Evolutionary conservation across 176 grass and related monocot genomes (phyloP).

Genomic region (Ensete glaucum): DNA sequence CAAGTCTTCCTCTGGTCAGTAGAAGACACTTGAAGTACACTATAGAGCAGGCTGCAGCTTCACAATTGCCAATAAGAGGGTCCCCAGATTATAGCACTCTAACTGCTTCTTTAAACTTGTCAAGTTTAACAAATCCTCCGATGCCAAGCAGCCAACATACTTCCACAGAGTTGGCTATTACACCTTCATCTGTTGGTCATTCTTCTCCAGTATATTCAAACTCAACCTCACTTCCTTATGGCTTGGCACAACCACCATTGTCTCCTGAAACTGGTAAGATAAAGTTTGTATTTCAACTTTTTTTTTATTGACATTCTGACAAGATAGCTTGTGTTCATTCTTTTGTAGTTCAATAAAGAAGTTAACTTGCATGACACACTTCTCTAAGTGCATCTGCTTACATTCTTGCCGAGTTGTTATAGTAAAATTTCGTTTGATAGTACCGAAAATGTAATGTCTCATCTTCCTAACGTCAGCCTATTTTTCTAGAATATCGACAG

Average conservation of each 20-base stretch:
- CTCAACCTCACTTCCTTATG: slow-evolving; percentile 53
- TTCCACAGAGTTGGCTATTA: slow-evolving; percentile 9
- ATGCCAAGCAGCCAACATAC: slow-evolving; percentile 21
- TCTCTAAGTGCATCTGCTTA: neutral
- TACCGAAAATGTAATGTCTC: too few species aligned
- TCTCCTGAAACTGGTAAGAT: slow-evolving; percentile 54
- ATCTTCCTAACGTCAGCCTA: too few species aligned
- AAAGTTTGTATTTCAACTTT: neutral
- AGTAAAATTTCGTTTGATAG: too few species aligned
- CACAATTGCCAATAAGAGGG: slow-evolving; percentile 27
- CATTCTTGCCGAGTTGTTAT: too few species aligned
- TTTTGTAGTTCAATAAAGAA: neutral
- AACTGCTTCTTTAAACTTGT: slow-evolving; percentile 27
- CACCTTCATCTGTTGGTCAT: slow-evolving; percentile 30
- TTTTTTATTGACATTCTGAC: neutral
- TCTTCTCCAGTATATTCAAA: slow-evolving; percentile 44
- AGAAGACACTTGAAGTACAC: slow-evolving; percentile 31
- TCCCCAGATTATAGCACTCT: slow-evolving; percentile 36
- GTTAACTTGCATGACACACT: neutral
- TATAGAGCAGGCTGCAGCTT: slow-evolving; percentile 24
- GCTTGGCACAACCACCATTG: slow-evolving; percentile 48
- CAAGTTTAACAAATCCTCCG: slow-evolving; percentile 23
- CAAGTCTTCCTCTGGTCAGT: slow-evolving; percentile 20
- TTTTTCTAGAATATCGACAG: too few species aligned
- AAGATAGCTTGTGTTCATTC: neutral